Evolutionary conservation across 2,329 filamentous ascomycete species (phyloP), one percentile per base, ranked within the genome.

Genomic region (Sclerotinia borealis): DNA sequence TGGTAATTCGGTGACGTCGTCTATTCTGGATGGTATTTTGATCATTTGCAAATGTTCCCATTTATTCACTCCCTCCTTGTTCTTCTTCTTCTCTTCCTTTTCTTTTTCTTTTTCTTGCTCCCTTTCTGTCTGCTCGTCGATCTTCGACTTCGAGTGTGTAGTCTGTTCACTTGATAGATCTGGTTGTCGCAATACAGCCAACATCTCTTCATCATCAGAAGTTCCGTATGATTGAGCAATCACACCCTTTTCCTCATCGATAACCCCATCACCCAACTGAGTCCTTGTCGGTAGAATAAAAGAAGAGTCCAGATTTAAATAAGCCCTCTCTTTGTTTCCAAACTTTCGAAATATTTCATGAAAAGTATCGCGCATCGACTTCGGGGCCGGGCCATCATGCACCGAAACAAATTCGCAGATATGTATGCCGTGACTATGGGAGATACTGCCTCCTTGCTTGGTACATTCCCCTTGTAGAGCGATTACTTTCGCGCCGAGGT

Each of bases 1-100:
- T 19, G 36, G 51, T 11, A 61, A 31, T n/a, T 39, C 36, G 11
- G 47, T 60, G 25, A 60, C 43, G 43, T 60, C 58, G 13, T 60
- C 58, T 9, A 51, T 9, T 49, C 58, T 39, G 15, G 25, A 47
- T 36, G 58, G 58, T 11, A 43, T 34, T 22, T 41, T 1, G 1
- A 60, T 39, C 19, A n/a, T 17, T 29, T 55, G 3, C 6, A 55
- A 17, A 4, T 29, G 29, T 5, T 59, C 31, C 43, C 43, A 37
- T 5, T 50, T 47, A 15, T n/a, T 22, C 3, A 11, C 47, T 17
- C 27, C 27, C 43, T 39, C 27, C 9, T 27, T 60, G 45, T 29
- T 39, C 36, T 51, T 19, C 11, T 52, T 11, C 8, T 60, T 39
- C 29, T 22, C 19, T 31, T 52, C 25, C 25, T 13, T 27, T 50